Evolutionary conservation across 345 rosid species (phyloP), one percentile per base, ranked within the genome.

Genomic region (Linum tenue): DNA sequence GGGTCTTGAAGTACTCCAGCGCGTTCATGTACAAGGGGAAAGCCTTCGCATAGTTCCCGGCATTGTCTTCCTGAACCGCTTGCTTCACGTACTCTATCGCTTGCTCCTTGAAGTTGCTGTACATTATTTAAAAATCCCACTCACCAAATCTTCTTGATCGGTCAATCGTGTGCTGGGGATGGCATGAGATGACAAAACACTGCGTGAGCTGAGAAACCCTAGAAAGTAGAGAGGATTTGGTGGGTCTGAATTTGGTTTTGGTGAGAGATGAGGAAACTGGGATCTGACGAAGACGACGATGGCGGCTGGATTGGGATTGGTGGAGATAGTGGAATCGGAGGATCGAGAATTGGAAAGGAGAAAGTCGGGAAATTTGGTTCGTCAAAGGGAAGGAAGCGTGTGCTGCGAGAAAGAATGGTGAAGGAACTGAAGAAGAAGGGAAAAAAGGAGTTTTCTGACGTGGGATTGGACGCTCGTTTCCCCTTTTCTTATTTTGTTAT

Each of bases 51-150:
- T 91, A 91, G 73, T 91, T 91, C 35, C 98, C 98, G 0, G 89
- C 95, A 82, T 91, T 86, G 62, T 91, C 98, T 55, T 86, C 98
- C 17, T 75, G 80, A 1, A 91, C 98, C 2, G 98, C 98, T 73
- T 91, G 96, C 78, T 85, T 85, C 71, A 85, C 98, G 80, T 85
- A 91, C 89, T 89, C 96, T 76, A 86, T 86, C 40, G 94, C 97
- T 77, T 88, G 94, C 70, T 91, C 97, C 78, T 88, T 91, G 77
- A 91, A 91, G 84, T 91, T 88, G 90, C 96, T 86, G 71, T 91
- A 91, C 97, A 91, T 91, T 60, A 64, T 72, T 38, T 36, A 11
- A 11, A 43, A 43, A 48, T 15, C 53, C 53, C 1, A 12, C 11
- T 7, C 14, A 2, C 14, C 6, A 12, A 15, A 15, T 48, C 14